Base-by-base conservation (phyloP, 2,329 filamentous ascomycete species). In the Talaromyces sp. region DNA sequence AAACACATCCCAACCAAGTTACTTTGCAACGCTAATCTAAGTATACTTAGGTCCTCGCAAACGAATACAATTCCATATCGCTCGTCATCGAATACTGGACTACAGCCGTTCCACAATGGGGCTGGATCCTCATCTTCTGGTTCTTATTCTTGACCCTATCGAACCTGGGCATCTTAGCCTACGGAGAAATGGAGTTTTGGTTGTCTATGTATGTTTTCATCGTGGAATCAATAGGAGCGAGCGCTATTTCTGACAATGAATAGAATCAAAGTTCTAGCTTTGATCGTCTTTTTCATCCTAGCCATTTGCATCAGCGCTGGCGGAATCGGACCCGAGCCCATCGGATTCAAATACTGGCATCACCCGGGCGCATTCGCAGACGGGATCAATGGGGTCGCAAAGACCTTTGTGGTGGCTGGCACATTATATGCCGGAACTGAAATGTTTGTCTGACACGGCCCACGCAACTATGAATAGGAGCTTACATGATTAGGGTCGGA, bases 151-250 rank as follows among this genome's bases (percentile, higher is more conserved):
- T 77, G 47, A 62, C 56, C 3, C 61, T 78, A 6, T 75, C 71
- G 1, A 68, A 77, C 49, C 60, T 75, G 4, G 73, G 73, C 0
- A 68, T 76, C n/a, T 42, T 76, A 24, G 70, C 78, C 17, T 83
- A 80, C 56, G 80, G 80, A n/a, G 81, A 83, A 56, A 74, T 80
- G 44, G 80, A 84, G 58, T 77, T 75, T 50, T 75, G 70, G 68
- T 55, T 76, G n/a, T 67, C 69, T 14, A 53, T 70, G 68, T 71
- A 57, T 17, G 65, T 52, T 22, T 14, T 10, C 11, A 27, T 7
- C n/a, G 4, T 14, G n/a, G 7, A 8, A 2, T 10, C 14, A 42
- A 41, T 14, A 9, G 24, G 42, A 16, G 11, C 22, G 4, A 29
- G 16, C 1, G 7, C 14, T 20, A 16, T 3, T 4, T 6, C 54